A percentile compares a stretch with the other conserved stretches of the same genome.
Conservation (phyloP, 441 rosid genomes). For the Geranium incanum region DNA sequence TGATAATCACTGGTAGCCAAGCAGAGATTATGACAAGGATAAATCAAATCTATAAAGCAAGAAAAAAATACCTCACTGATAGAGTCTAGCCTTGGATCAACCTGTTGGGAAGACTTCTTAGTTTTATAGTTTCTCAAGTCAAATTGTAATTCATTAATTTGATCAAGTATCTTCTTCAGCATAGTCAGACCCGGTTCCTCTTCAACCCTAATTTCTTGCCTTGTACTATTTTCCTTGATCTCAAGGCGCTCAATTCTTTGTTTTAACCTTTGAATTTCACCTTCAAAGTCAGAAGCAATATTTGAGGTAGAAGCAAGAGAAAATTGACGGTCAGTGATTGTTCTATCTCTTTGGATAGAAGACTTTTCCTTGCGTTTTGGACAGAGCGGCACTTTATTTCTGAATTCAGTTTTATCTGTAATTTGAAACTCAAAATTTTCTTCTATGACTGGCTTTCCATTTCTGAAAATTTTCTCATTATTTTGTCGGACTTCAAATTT, state of each 20-base stretch:
- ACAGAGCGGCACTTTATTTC: conserved; percentile 30
- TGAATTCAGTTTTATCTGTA: conserved; percentile 20
- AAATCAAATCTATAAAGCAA: neutral
- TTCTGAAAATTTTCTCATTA: conserved; percentile 29
- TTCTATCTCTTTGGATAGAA: conserved; percentile 30
- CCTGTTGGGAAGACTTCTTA: conserved; percentile 29
- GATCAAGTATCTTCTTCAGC: conserved; percentile 56
- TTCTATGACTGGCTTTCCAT: conserved; percentile 26
- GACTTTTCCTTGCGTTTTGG: conserved; percentile 29
- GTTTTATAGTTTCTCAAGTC: conserved; percentile 47
- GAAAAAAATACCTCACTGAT: conserved; percentile 39
- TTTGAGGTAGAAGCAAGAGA: conserved; percentile 15
- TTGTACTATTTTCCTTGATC: conserved; percentile 25
- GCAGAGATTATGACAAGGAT: neutral
- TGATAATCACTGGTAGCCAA: neutral
- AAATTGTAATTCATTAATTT: conserved; percentile 50
- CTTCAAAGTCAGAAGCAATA: conserved; percentile 20
- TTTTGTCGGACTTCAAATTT: conserved; percentile 50
- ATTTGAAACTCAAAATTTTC: conserved; percentile 16
- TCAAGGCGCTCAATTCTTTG: conserved; percentile 57
- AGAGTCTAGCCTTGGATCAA: conserved; percentile 30
- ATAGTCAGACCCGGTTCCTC: conserved; percentile 44
- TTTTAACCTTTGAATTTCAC: conserved; percentile 36
- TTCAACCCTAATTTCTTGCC: conserved; percentile 29
- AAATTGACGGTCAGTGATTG: conserved; percentile 20